Base-by-base conservation (phyloP, 805 yeast genomes). In the Wickerhamiella lipophila region DNA sequence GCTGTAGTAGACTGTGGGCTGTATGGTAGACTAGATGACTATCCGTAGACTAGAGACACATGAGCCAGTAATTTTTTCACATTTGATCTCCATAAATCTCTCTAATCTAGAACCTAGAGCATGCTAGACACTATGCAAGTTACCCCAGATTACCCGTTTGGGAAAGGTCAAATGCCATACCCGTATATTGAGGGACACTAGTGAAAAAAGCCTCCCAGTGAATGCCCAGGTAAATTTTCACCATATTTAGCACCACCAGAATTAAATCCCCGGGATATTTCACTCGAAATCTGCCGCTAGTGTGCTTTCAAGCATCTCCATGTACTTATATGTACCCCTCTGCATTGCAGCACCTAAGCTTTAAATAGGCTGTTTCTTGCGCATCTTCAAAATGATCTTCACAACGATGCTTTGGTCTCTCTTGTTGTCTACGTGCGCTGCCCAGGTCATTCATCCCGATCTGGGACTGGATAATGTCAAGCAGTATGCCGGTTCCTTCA, bases 401-500 rank as follows among this genome's bases (percentile, higher is more conserved):
- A n/a, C 15, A 4, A 12, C 4, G 6, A 35, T 35, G 39, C 19
- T 35, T 12, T 36, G 23, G 26, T 36, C 41, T 6, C 5, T 36
- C 13, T 36, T 36, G 11, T 6, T 36, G 5, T 22, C 23, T 4
- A 8, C 15, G 15, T 19, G 41, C n/a, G 32, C 19, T 40, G 43
- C 43, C 13, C 19, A 23, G 9, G 25, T 40, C 19, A 22, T 40
- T 7, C 19, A 40, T 40, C 43, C 43, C n/a, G 30, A 11, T 16
- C 8, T 23, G 12, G 19, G 19, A 12, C 13, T 40, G 12, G 43
- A 40, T 25, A 40, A 19, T n/a, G 43, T 40, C 6, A n/a, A 25
- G 6, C 43, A 40, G 30, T 23, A 23, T 15, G 39, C 83, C 19
- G 89, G 89, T 30, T 82, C 82, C 61, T 66, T 82, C 56, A 83